phyloP scores from a whole-genome alignment of 2,329 filamentous ascomycete species.

The Fonsecaea monophora region DNA sequence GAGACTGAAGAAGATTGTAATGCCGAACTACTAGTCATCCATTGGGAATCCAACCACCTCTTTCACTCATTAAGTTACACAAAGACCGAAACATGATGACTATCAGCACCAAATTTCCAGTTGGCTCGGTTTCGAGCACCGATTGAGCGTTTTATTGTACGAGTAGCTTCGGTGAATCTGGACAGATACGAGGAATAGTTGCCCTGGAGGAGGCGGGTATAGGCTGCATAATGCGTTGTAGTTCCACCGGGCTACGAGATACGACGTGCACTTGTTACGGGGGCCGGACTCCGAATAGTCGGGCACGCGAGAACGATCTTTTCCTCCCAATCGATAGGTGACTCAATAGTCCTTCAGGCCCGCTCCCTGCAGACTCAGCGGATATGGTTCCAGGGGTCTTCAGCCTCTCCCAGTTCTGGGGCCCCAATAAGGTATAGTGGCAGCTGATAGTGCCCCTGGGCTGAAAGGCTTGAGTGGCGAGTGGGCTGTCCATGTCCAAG shows the following conservation, averaged over 20 bases:
- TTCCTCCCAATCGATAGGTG: conserved; percentile 18
- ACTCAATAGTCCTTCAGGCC: conserved; percentile 13
- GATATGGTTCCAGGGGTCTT: conserved; percentile 16
- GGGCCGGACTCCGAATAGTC: conserved; percentile 33
- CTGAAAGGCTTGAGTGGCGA: conserved; percentile 17
- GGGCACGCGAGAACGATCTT: conserved; percentile 26
- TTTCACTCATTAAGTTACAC: conserved; percentile 10
- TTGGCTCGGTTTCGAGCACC: conserved; percentile 10
- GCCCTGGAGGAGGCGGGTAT: conserved; percentile 10
- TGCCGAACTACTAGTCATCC: background rate
- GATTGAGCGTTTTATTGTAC: conserved; percentile 9
- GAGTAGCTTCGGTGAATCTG: conserved; percentile 10
- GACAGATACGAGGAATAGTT: conserved; percentile 11
- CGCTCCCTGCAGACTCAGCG: conserved; percentile 15
- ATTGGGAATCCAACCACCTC: background rate
- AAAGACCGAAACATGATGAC: background rate
- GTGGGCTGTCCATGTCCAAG: background rate
- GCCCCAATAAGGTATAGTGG: conserved; percentile 9
- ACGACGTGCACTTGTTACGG: conserved; percentile 23
- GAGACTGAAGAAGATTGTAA: background rate
- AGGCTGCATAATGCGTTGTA: conserved; percentile 3
- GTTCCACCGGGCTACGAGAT: conserved; percentile 29
- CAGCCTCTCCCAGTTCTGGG: conserved; percentile 17
- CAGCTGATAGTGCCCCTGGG: conserved; percentile 18
- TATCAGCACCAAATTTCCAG: conserved; percentile 2